Percentiles rank a stretch among this genome's conserved stretches.
phyloP scores from a whole-genome alignment of 129 eudicot genomes.

The Ambrosia trifida region DNA sequence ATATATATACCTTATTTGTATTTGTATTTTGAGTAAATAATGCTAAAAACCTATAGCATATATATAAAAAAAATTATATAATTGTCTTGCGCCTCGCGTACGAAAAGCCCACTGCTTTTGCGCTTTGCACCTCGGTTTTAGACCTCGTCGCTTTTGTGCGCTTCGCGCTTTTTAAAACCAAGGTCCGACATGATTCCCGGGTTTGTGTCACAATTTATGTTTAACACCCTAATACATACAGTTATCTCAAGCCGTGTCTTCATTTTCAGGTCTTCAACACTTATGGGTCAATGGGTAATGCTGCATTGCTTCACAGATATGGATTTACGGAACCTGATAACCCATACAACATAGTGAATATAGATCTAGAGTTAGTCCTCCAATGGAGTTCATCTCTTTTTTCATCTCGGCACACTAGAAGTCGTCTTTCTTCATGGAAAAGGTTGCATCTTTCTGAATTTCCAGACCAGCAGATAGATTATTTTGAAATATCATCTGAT shows the following conservation, averaged over 20 bases:
- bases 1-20: no score
- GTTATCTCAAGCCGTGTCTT: neutral
- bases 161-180: no score
- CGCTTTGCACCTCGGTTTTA: no score
- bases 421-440: slow-evolving; percentile 72
- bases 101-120: no score
- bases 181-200: no score
- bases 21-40: no score
- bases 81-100: no score
- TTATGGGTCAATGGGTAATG: slow-evolving; percentile 88
- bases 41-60: no score
- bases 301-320: slow-evolving; percentile 94
- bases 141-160: no score
- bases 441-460: slow-evolving; percentile 52
- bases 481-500: slow-evolving; percentile 72
- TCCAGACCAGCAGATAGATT: slow-evolving; percentile 56
- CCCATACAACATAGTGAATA: slow-evolving; percentile 76
- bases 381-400: slow-evolving; percentile 75
- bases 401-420: slow-evolving; percentile 63
- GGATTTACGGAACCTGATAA: slow-evolving; percentile 88
- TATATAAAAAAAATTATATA: no score
- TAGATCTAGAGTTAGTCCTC: slow-evolving; percentile 70
- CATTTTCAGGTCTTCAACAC: slow-evolving; percentile 84
- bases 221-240: neutral
- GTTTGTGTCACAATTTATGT: no score